A percentile compares a stretch with the other conserved stretches of the same genome.
Conservation (phyloP, 1,284 basidiomycete species). For the Sporisorium graminicola region DNA sequence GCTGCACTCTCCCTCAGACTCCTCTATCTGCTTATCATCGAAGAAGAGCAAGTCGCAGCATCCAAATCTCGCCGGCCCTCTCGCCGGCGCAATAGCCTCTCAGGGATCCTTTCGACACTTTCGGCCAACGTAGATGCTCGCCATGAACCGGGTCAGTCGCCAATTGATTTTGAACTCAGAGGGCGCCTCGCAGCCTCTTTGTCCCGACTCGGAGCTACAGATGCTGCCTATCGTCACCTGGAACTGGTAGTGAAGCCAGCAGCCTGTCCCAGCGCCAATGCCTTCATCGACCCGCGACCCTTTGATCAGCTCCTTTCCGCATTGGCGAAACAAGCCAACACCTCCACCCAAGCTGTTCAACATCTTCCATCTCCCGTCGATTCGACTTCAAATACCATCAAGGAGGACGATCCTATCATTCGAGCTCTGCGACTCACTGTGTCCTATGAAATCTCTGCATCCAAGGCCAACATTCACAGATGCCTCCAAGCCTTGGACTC, state of each 20-base stretch:
- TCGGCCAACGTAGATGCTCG: slow-evolving; percentile 11
- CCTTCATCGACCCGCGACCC: slow-evolving; percentile 33
- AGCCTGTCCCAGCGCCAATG: not conserved
- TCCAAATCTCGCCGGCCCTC: not conserved
- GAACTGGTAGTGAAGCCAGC: slow-evolving; percentile 9
- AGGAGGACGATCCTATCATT: slow-evolving; percentile 29
- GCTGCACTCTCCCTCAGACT: slow-evolving; percentile 25
- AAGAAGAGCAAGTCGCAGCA: slow-evolving; percentile 38
- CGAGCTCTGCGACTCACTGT: slow-evolving; percentile 37
- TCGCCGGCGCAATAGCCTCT: slow-evolving; percentile 12
- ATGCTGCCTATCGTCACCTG: slow-evolving; percentile 20
- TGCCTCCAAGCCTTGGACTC: slow-evolving; percentile 37
- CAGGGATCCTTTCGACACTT: slow-evolving; percentile 4
- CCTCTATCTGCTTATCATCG: slow-evolving; percentile 41
- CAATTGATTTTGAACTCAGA: slow-evolving; percentile 19
- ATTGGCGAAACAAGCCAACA: slow-evolving; percentile 18
- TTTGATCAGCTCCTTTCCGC: slow-evolving; percentile 44
- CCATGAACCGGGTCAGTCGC: not conserved
- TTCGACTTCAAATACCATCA: not conserved
- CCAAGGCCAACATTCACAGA: slow-evolving; percentile 33
- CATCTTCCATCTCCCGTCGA: slow-evolving; percentile 44
- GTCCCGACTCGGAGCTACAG: slow-evolving; percentile 24
- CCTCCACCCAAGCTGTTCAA: not conserved
- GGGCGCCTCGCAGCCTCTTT: slow-evolving; percentile 32
- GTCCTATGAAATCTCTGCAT: slow-evolving; percentile 14